phyloP scores from a whole-genome alignment of 352 stramenopile genomes.

The Saprolegnia parasitica region DNA sequence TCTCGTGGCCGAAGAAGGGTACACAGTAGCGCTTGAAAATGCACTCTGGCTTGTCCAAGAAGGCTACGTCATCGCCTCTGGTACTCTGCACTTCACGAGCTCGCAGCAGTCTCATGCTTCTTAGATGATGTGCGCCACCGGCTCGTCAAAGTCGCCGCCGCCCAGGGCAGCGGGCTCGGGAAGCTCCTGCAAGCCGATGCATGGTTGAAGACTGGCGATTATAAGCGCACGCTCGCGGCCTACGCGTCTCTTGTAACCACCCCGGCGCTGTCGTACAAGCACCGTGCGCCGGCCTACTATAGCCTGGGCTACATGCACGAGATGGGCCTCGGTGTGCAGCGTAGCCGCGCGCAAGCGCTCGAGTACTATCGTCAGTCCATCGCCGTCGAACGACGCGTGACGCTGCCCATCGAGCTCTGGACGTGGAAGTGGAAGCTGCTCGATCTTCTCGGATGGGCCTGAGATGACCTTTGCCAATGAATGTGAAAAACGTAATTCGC shows the following conservation, averaged over 20 bases:
- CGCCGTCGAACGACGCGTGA: slow-evolving; percentile 9
- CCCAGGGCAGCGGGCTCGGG: slow-evolving; percentile 63
- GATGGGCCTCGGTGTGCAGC: slow-evolving; percentile 36
- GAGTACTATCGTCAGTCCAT: slow-evolving; percentile 4
- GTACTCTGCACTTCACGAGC: not conserved
- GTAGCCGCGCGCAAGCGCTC: slow-evolving; percentile 1
- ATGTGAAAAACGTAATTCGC: not conserved
- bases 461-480: not conserved
- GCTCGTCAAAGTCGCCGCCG: slow-evolving; percentile 52
- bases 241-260: slow-evolving; percentile 48
- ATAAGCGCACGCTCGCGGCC: slow-evolving; percentile 41
- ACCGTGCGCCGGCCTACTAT: slow-evolving; percentile 59
- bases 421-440: slow-evolving; percentile 25
- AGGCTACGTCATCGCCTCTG: slow-evolving; percentile 19
- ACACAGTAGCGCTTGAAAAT: slow-evolving; percentile 83
- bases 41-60: slow-evolving; percentile 75
- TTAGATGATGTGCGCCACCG: slow-evolving; percentile 25
- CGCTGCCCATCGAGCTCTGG: slow-evolving; percentile 17
- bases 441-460: not conserved
- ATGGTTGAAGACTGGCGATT: slow-evolving; percentile 37
- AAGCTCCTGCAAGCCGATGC: slow-evolving; percentile 55
- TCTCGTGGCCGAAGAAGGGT: slow-evolving; percentile 74
- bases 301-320: slow-evolving; percentile 87
- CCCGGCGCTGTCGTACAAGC: slow-evolving; percentile 35
- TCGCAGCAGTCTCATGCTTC: not conserved